Conservation (phyloP, 306 rosid species). For the Trifolium dubium region DNA sequence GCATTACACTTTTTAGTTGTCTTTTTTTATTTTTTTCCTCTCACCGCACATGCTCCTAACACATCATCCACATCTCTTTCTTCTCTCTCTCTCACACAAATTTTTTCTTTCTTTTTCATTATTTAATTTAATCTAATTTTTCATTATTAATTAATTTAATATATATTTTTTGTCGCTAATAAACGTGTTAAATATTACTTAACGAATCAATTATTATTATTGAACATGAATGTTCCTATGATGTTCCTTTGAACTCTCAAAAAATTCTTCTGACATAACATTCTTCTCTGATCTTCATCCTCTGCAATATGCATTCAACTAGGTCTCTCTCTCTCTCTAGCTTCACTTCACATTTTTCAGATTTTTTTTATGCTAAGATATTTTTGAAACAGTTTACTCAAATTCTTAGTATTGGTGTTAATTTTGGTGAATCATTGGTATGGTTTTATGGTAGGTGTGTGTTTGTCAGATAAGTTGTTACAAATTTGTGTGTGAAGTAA, state of each 20-base stretch:
- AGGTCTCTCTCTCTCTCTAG: constrained; percentile 39
- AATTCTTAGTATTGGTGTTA: constrained; percentile 46
- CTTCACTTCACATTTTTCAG: constrained; percentile 19
- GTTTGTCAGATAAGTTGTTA: constrained; percentile 48
- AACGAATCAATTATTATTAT: background rate
- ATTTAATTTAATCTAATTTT: no score
- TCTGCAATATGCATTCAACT: constrained; percentile 18
- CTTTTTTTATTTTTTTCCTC: background rate
- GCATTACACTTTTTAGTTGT: constrained; percentile 25
- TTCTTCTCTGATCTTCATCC: constrained; percentile 48
- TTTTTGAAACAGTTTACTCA: background rate
- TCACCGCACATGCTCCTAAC: constrained; percentile 44
- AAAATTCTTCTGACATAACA: constrained; percentile 50
- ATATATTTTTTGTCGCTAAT: background rate
- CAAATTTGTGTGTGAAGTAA: constrained; percentile 52
- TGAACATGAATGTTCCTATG: constrained; percentile 21
- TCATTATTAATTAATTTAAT: background rate
- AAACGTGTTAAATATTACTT: constrained; percentile 39
- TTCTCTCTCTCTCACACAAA: constrained; percentile 7
- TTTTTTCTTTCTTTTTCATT: background rate
- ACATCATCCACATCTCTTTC: background rate
- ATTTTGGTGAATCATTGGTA: constrained; percentile 41
- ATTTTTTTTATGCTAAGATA: background rate
- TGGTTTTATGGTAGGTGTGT: constrained; percentile 42
- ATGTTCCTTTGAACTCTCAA: constrained; percentile 37